Evolutionary conservation across 345 rosid species (phyloP).

Genomic region (Eucalyptus polybractea): DNA sequence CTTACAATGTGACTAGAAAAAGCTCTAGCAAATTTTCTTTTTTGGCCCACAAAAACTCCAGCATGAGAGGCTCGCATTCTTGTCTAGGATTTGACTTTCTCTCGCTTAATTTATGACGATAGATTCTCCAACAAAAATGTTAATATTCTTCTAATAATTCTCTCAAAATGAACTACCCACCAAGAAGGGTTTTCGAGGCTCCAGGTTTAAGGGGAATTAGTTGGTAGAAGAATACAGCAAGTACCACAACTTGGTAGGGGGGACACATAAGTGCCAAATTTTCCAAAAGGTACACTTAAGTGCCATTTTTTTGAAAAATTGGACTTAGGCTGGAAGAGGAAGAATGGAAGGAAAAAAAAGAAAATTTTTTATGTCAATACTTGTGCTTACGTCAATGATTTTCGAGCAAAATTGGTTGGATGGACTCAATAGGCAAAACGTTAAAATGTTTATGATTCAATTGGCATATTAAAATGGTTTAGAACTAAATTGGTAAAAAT

Average conservation of each 20-base stretch:
- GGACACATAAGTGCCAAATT: too few species aligned
- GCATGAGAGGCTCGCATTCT: background rate
- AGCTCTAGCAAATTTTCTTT: background rate
- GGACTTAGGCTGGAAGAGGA: too few species aligned
- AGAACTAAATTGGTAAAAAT: background rate
- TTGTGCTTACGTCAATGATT: accelerated
- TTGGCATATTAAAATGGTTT: too few species aligned
- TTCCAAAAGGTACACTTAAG: too few species aligned
- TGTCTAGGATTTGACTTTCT: background rate
- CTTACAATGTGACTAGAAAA: background rate
- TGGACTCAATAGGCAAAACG: too few species aligned
- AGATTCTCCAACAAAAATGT: background rate
- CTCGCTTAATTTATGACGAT: background rate
- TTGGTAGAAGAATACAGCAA: accelerated
- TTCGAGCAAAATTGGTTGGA: too few species aligned
- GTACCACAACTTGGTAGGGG: too few species aligned
- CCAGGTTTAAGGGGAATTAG: background rate
- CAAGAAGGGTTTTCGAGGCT: background rate
- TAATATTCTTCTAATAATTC: background rate
- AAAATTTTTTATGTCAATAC: too few species aligned
- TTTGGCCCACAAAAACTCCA: background rate
- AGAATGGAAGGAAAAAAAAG: too few species aligned
- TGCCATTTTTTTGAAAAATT: too few species aligned
- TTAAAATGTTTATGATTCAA: too few species aligned
- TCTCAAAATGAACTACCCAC: background rate